phyloP scores from a whole-genome alignment of 1,139 yeast species.

The Blastobotrys buckinghamii region DNA sequence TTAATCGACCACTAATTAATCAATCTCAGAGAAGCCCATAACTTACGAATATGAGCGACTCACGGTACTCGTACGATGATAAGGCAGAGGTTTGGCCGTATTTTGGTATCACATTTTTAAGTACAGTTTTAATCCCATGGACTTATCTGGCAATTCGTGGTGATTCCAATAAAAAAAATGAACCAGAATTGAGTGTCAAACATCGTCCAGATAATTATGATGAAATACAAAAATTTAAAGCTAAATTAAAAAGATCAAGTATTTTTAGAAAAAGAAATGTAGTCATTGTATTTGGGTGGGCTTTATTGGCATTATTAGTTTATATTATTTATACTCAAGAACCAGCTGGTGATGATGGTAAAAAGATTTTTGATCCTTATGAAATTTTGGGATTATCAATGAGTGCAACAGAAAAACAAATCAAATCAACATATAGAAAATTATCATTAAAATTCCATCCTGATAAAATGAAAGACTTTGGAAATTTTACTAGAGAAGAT shows the following conservation, averaged over 20 bases:
- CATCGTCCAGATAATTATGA: conserved; percentile 40
- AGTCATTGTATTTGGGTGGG: conserved; percentile 64
- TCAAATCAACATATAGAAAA: conserved; percentile 79
- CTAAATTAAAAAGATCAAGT: conserved; percentile 28
- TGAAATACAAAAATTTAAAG: conserved; percentile 40
- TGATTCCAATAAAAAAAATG: conserved; percentile 13
- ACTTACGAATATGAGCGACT: conserved; percentile 40
- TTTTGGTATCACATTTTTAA: conserved; percentile 69
- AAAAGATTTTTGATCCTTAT: conserved; percentile 79
- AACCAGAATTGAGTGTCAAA: conserved; percentile 6
- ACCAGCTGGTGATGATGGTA: conserved; percentile 36
- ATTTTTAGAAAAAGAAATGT: conserved; percentile 34
- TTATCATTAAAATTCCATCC: conserved; percentile 88
- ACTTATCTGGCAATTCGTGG: conserved; percentile 43
- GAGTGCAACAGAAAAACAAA: conserved; percentile 66
- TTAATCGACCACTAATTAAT: too few species aligned
- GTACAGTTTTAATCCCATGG: conserved; percentile 62
- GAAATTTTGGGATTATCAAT: conserved; percentile 70
- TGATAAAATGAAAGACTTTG: conserved; percentile 62
- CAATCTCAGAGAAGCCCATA: too few species aligned
- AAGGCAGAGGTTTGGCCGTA: conserved; percentile 95
- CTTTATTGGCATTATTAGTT: conserved; percentile 46
- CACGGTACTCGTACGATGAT: conserved; percentile 67
- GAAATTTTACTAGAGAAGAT: conserved; percentile 53
- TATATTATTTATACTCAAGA: conserved; percentile 42